phyloP scores from a whole-genome alignment of 495 filamentous ascomycete species.

The Aspergillus sclerotiicarbonarius region DNA sequence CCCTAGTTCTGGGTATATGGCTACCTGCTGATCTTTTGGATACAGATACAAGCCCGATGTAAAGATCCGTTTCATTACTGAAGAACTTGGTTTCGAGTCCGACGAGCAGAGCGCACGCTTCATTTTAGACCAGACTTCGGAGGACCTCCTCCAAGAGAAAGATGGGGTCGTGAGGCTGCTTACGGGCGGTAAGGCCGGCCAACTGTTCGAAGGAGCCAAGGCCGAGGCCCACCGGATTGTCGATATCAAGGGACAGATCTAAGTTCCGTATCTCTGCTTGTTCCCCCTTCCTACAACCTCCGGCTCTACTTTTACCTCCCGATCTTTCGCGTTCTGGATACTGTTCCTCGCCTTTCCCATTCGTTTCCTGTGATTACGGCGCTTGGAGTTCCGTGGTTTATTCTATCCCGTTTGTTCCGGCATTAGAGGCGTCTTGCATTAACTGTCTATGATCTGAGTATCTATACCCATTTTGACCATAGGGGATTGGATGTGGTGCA shows the following conservation, averaged over 20 bases:
- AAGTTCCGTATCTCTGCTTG: constrained; percentile 21
- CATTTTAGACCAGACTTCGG: constrained; percentile 72
- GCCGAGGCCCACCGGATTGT: constrained; percentile 73
- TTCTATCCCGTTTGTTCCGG: background rate
- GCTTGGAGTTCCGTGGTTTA: constrained; percentile 1
- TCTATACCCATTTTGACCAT: constrained; percentile 21
- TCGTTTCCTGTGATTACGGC: background rate
- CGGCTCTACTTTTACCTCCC: background rate
- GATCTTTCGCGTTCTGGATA: background rate
- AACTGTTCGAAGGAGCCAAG: constrained; percentile 70
- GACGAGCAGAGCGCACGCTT: constrained; percentile 89
- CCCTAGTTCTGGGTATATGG: background rate
- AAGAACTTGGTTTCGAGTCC: constrained; percentile 93
- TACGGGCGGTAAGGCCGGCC: constrained; percentile 65
- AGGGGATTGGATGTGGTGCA: constrained; percentile 12
- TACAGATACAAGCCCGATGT: constrained; percentile 86
- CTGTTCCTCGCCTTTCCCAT: background rate
- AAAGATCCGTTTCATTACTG: constrained; percentile 84
- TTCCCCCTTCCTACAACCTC: constrained; percentile 13
- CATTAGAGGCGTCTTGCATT: constrained; percentile 8
- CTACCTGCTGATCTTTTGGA: constrained; percentile 29
- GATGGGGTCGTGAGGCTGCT: constrained; percentile 70
- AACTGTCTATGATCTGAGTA: constrained; percentile 6
- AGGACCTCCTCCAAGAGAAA: constrained; percentile 75
- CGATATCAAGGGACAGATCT: constrained; percentile 97